A percentile compares a stretch with the other conserved stretches of the same genome.
These are phyloP conservation scores for Ustanciosporium gigantosporum DNA, from an alignment of 1,284 basidiomycete genomes.

Conservation along the genomic window DNA sequence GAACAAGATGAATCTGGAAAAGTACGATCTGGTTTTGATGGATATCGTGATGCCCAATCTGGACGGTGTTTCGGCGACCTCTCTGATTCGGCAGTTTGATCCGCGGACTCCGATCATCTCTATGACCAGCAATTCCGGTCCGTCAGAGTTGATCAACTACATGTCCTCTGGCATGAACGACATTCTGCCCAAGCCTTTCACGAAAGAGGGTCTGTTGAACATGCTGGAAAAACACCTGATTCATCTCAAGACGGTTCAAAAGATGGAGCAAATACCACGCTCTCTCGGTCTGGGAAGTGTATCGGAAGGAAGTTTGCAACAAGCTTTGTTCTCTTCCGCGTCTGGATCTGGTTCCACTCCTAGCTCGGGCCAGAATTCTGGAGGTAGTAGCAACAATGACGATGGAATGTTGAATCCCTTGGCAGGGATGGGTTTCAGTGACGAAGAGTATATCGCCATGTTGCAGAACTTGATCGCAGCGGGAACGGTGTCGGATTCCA, in stretches of 20 bases:
- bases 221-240: constrained; percentile 96
- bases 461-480: constrained; percentile 53
- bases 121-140: constrained; percentile 92
- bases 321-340: background rate
- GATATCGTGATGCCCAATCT: constrained; percentile 94
- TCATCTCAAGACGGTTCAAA: constrained; percentile 85
- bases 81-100: constrained; percentile 90
- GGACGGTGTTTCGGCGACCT: constrained; percentile 82
- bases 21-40: constrained; percentile 85
- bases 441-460: constrained; percentile 56
- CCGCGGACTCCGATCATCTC: constrained; percentile 92
- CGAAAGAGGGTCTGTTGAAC: constrained; percentile 82
- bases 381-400: background rate
- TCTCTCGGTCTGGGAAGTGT: constrained; percentile 20
- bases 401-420: constrained; percentile 43
- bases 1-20: constrained; percentile 88
- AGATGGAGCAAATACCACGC: constrained; percentile 44
- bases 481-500: constrained; percentile 38
- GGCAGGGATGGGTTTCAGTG: constrained; percentile 53
- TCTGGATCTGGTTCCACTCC: background rate
- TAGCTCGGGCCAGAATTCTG: background rate
- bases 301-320: constrained; percentile 10
- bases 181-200: constrained; percentile 95
- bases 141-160: constrained; percentile 88
- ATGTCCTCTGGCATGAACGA: constrained; percentile 92